Evolutionary conservation across 192 early-diverging fungal genomes (phyloP).

Genomic region (Borealophlyctis nickersoniae): DNA sequence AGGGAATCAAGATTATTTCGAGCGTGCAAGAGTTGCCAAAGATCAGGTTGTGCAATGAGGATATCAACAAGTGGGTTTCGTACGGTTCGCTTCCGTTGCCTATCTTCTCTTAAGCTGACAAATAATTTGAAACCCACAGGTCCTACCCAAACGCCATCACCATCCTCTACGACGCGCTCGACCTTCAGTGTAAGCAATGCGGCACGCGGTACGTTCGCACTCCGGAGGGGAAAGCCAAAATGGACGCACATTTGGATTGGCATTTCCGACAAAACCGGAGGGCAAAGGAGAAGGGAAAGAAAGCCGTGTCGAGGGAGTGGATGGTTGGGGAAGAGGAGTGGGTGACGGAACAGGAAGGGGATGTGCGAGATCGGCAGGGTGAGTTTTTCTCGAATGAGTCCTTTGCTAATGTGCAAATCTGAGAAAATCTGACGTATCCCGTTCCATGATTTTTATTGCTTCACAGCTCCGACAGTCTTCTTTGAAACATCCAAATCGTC

Average conservation of each 20-base stretch:
- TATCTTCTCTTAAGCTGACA: too few species aligned
- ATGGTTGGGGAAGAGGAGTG: conserved; percentile 67
- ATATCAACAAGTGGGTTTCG: conserved; percentile 33
- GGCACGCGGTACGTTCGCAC: conserved; percentile 71
- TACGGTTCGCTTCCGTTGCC: not conserved
- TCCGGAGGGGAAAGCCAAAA: conserved; percentile 65
- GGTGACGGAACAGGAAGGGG: conserved; percentile 40
- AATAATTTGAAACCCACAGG: too few species aligned
- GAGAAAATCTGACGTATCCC: not conserved
- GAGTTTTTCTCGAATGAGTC: not conserved
- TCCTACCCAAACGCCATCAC: conserved; percentile 8
- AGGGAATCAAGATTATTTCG: too few species aligned
- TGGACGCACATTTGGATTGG: conserved; percentile 88
- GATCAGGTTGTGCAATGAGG: conserved; percentile 28
- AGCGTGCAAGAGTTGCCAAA: conserved; percentile 16
- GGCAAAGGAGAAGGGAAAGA: conserved; percentile 76
- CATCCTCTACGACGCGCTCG: conserved; percentile 69
- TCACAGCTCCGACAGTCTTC: conserved; percentile 32
- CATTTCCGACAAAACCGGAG: conserved; percentile 94
- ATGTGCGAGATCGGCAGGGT: conserved; percentile 34
- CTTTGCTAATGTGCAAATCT: conserved; percentile 1
- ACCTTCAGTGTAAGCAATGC: conserved; percentile 89
- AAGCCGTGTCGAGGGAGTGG: conserved; percentile 84
- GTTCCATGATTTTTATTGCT: conserved; percentile 7
- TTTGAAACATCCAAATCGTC: conserved; percentile 19